Percentiles rank a stretch among this genome's conserved stretches.
phyloP scores from a whole-genome alignment of 768 basidiomycete species.

The Suillus discolor region DNA sequence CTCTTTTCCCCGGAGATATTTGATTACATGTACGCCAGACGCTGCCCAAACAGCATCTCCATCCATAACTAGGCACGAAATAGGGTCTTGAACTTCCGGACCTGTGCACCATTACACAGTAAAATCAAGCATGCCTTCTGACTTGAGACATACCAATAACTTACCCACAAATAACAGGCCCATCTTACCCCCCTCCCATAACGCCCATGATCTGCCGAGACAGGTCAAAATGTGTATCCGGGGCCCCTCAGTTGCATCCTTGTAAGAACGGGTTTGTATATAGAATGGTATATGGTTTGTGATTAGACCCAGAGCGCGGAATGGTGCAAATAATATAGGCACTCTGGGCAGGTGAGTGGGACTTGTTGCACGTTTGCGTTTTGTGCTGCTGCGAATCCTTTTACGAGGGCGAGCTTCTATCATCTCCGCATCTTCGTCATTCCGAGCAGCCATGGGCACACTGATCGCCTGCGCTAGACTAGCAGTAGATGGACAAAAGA shows the following conservation, averaged over 20 bases:
- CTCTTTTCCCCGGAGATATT: constrained; percentile 89
- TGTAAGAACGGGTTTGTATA: constrained; percentile 81
- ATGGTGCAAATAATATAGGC: constrained; percentile 81
- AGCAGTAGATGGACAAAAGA: background rate
- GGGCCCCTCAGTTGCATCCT: constrained; percentile 84
- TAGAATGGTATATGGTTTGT: constrained; percentile 91
- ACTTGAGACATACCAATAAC: constrained; percentile 33
- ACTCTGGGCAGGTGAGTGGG: constrained; percentile 16
- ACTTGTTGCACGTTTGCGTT: constrained; percentile 9
- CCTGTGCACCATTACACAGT: constrained; percentile 47
- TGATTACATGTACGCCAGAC: constrained; percentile 66
- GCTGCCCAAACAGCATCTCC: constrained; percentile 87
- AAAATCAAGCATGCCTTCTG: constrained; percentile 7
- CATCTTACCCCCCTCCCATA: constrained; percentile 98
- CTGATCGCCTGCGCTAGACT: background rate
- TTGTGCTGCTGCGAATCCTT: constrained; percentile 19
- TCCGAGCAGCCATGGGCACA: constrained; percentile 18
- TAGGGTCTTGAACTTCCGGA: constrained; percentile 74
- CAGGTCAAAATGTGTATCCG: constrained; percentile 84
- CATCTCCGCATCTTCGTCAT: constrained; percentile 14
- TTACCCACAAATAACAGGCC: constrained; percentile 88
- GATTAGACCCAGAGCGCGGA: constrained; percentile 92
- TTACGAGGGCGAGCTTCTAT: constrained; percentile 28
- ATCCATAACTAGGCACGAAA: constrained; percentile 78
- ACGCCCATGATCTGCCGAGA: constrained; percentile 86